Evolutionary conservation across 2,329 filamentous ascomycete species (phyloP), one percentile per base, ranked within the genome.

Genomic region (Aphanoascus verrucosus): DNA sequence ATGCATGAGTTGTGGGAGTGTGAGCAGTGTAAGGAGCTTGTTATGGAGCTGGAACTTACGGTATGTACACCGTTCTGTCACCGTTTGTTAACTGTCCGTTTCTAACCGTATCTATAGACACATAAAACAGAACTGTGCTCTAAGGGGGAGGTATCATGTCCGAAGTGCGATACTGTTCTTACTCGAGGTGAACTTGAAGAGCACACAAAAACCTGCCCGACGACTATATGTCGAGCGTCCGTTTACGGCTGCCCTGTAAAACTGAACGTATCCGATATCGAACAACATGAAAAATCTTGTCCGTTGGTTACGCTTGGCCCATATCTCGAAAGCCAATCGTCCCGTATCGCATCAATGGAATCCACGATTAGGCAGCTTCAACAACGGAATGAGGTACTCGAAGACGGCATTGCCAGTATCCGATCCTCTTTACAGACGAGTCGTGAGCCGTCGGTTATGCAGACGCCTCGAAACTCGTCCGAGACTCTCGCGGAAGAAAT

Each of bases 1-100:
- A 67, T 80, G 59, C 80, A 83, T 63, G 72, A 68, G 53, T 68
- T 72, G 7, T 71, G 76, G 43, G 72, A 66, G 57, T 83, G 80
- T 59, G 67, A 76, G 12, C 68, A 74, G 52, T 83, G 80, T 57
- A 71, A 72, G 31, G 70, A 74, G 48, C 69, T 72, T 34, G 68
- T 82, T 60, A 75, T 78, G 66, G 74, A 79, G 62, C 73, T 72
- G 55, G 73, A 80, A 53, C 71, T 80, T 31, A 74, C 79, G 64
- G 74, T 76, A 49, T 6, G 65, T 60, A 28, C 14, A 15, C 5
- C n/a, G n/a, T 45, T 6, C n/a, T 1, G 14, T 20, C 31, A 45
- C 28, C 40, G 6, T 12, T 2, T 8, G 4, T 14, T 31, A 60
- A 44, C 0, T n/a, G 15, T n/a, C 17, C 14, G 17, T 40, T 34